Conservation (phyloP, 225 moss, liverwort and hornwort genomes). For the Sphagnum contortum region DNA sequence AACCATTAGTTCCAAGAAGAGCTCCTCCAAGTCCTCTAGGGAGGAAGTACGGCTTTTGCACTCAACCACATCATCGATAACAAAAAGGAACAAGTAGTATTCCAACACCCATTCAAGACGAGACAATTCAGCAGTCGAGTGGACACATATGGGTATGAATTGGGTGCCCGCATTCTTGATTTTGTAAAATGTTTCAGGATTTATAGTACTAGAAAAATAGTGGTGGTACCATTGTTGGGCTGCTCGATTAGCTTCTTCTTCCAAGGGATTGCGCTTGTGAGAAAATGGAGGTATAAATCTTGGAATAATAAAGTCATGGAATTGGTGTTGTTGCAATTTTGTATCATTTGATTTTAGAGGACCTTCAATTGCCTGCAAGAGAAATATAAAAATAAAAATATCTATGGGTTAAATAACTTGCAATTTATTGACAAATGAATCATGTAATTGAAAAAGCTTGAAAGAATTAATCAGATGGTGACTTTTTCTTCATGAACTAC, state of each 20-base stretch:
- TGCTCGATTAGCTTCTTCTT: background rate
- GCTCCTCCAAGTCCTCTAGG: background rate
- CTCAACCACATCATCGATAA: conserved; percentile 10
- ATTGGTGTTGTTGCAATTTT: no score
- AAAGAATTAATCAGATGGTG: no score
- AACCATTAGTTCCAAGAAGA: conserved; percentile 1
- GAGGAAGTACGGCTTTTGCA: background rate
- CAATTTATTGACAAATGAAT: no score
- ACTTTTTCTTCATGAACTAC: no score
- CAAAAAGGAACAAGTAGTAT: background rate
- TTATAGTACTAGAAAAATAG: background rate
- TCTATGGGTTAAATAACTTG: no score
- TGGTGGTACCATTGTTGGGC: conserved; percentile 1
- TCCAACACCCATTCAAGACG: background rate
- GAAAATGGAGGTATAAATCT: conserved; percentile 4
- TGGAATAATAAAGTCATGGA: conserved; percentile 1
- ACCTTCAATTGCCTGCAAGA: no score
- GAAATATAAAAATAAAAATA: no score
- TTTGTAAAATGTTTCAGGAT: background rate
- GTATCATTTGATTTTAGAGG: no score
- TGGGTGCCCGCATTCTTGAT: background rate
- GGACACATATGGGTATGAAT: background rate
- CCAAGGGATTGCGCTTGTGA: background rate
- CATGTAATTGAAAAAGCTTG: no score
- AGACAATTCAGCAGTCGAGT: background rate